Evolutionary conservation across 805 yeast species (phyloP).

Genomic region (Myxozyma udenii): DNA sequence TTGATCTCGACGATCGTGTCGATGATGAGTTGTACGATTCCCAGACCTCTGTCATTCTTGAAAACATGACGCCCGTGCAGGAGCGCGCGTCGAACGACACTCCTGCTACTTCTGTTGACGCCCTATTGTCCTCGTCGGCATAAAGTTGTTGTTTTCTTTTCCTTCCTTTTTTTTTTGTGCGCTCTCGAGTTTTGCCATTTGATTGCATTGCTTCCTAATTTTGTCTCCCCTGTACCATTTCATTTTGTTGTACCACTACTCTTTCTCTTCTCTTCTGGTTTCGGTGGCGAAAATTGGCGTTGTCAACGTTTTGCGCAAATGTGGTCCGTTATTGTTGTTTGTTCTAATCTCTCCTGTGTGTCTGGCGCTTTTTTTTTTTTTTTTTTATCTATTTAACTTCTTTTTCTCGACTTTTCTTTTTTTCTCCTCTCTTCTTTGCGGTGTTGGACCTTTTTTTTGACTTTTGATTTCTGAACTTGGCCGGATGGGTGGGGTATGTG

Average conservation of each 20-base stretch:
- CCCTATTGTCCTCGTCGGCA: background rate
- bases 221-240: constrained; percentile 3
- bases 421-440: background rate
- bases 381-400: background rate
- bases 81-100: no score
- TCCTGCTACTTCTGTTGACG: no score
- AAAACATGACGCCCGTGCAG: background rate
- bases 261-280: no score
- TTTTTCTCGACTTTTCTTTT: background rate
- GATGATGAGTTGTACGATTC: constrained; percentile 8
- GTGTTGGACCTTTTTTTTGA: background rate
- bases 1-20: constrained; percentile 10
- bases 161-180: background rate
- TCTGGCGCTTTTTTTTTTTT: background rate
- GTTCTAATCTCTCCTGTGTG: background rate
- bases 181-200: constrained; percentile 1
- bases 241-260: no score
- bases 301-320: no score
- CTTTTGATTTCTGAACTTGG: background rate
- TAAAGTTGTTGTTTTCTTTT: background rate
- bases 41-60: background rate
- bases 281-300: no score
- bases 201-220: constrained; percentile 1
- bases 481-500: background rate
- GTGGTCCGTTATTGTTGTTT: no score